Evolutionary conservation across 805 yeast species (phyloP).

Genomic region (Candida ascalaphidarum): DNA sequence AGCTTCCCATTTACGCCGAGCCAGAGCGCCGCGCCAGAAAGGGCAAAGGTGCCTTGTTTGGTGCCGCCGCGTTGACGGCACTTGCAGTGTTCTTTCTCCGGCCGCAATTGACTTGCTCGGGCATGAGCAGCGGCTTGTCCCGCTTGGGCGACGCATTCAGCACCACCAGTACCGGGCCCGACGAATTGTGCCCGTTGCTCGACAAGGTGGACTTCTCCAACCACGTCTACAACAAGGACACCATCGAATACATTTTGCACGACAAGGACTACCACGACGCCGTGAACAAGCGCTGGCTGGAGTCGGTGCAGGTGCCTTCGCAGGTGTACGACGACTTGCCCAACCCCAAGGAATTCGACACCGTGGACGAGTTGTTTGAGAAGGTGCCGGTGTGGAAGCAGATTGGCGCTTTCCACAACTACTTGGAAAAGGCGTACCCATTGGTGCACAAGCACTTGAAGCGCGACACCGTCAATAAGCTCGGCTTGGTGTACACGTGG

Average conservation of each 20-base stretch:
- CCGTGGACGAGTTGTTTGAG: conserved; percentile 16
- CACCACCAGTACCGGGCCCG: conserved; percentile 16
- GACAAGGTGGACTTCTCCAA: conserved; percentile 19
- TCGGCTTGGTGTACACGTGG: conserved; percentile 31
- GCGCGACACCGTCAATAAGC: conserved; percentile 25
- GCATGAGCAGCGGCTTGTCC: too few species aligned
- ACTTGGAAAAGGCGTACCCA: conserved; percentile 24
- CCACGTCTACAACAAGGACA: conserved; percentile 11
- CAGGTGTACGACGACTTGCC: conserved; percentile 23
- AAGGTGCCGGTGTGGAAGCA: conserved; percentile 7
- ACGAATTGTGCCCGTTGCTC: conserved; percentile 27
- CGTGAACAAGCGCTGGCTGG: conserved; percentile 15
- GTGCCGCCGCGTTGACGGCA: too few species aligned
- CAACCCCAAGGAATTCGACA: conserved; percentile 15
- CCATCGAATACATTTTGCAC: conserved; percentile 15
- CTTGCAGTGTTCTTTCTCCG: too few species aligned
- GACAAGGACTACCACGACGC: conserved; percentile 14
- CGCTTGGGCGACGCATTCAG: neutral
- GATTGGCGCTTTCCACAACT: conserved; percentile 18
- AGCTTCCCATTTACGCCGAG: too few species aligned
- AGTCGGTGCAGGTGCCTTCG: conserved; percentile 23
- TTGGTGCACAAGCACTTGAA: conserved; percentile 22
- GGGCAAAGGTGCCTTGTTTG: too few species aligned
- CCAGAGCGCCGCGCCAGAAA: too few species aligned
- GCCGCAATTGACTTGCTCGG: too few species aligned